Evolutionary conservation across 371 early-diverging fungal species (phyloP), one percentile per base, ranked within the genome.

Genomic region (Rhizomucor pusillus): DNA sequence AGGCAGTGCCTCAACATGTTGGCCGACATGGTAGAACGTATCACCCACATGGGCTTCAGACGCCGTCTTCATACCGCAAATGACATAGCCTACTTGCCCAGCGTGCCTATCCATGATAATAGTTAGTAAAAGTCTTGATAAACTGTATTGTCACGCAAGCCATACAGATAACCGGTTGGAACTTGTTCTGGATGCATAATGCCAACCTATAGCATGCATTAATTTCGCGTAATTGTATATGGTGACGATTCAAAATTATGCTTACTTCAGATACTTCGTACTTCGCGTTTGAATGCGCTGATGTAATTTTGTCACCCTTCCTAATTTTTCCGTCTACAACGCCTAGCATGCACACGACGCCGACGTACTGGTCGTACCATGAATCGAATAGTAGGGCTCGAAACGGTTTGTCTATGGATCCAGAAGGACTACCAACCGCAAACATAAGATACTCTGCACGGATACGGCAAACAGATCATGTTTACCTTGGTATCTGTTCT

Each of bases 1-100:
- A 0, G 94, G 93, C 50, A 98, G 80, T 1, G 88, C 67, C 34
- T 87, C 82, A 0, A 91, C 87, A 4, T 75, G 73, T 36, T 63
- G 52, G 48, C 57, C 76, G 46, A 79, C 62, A 50, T 80, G 84
- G 77, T 89, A 85, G 59, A 97, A 94, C 1, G 99, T 97, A 64
- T 98, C 99, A 29, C 99, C 99, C n/a, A 98, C 89, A 61, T 86
- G 82, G 3, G 97, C 95, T 65, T 98, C 99, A 33, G 88, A 79
- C 1, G 93, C 84, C 1, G 87, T 83, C 63, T 96, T 97, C 94
- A 98, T 96, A 53, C 90, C 90, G 66, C 94, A 85, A 12, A 89
- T 76, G 34, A 94, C 76, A 66, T 95, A 98, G 2, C 99, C 99
- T 22, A 98, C 98, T 68, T 98, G 99, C 0, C 99, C 99, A 18